A percentile compares a stretch with the other conserved stretches of the same genome.
These are phyloP conservation scores for Cordyceps javanica DNA, from an alignment of 2,329 filamentous ascomycete species.

Conservation along the genomic window DNA sequence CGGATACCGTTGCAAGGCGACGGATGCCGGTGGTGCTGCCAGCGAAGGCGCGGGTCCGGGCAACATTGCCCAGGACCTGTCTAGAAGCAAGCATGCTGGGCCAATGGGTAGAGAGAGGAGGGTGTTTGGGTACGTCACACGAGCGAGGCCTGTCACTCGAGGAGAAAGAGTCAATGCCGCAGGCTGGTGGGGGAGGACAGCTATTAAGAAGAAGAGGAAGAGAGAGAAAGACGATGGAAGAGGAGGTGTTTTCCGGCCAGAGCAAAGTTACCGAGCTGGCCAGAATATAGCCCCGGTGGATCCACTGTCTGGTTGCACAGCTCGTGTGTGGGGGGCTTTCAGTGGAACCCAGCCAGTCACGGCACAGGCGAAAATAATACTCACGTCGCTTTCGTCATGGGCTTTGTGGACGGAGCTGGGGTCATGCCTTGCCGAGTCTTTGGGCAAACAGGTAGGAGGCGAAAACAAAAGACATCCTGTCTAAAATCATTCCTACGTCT, in stretches of 20 bases:
- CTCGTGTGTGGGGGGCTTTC: slow-evolving; percentile 8
- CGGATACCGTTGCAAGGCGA: slow-evolving; percentile 77
- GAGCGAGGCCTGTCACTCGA: slow-evolving; percentile 11
- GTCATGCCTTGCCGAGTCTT: slow-evolving; percentile 2
- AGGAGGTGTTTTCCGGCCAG: slow-evolving; percentile 22
- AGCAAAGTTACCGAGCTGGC: slow-evolving; percentile 2
- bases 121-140: slow-evolving; percentile 8
- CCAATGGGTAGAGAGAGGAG: slow-evolving; percentile 26
- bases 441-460: not conserved
- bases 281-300: not conserved
- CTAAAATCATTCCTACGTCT: not conserved
- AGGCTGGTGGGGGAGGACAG: slow-evolving; percentile 20
- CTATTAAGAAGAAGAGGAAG: slow-evolving; percentile 19
- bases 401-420: slow-evolving; percentile 13
- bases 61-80: slow-evolving; percentile 60
- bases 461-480: not conserved
- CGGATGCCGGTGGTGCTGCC: slow-evolving; percentile 56
- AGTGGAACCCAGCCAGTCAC: slow-evolving; percentile 6
- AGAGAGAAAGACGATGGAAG: slow-evolving; percentile 18
- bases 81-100: slow-evolving; percentile 63
- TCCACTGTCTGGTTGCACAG: slow-evolving; percentile 12
- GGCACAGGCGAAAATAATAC: slow-evolving; percentile 23
- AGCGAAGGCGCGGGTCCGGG: slow-evolving; percentile 53
- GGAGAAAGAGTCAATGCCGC: slow-evolving; percentile 14
- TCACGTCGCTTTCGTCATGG: slow-evolving; percentile 24